Base-by-base conservation (phyloP, 2,329 filamentous ascomycete genomes). In the Fusarium secorum region DNA sequence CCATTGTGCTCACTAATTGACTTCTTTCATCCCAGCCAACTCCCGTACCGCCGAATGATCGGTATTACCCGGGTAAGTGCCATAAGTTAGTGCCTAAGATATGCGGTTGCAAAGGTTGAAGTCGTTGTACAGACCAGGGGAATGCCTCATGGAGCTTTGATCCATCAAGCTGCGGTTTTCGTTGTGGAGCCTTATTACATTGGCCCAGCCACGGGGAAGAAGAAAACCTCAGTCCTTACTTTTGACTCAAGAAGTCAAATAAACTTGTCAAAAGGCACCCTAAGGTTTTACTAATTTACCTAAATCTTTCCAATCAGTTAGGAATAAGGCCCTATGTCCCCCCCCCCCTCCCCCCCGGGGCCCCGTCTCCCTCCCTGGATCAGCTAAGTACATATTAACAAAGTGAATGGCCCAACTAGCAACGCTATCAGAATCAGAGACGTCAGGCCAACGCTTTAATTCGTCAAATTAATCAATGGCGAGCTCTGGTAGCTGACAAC, bases 41-140 rank as follows among this genome's bases (percentile, higher is more conserved):
- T 76, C 72, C 74, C 74, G 74, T 72, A 76, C 74, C 74, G 63
- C 74, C 74, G 74, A 76, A 71, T 63, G 62, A 73, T 74, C 74
- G 74, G 74, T 75, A 76, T 76, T 76, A 76, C 67, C 74, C 74
- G 74, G 74, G 72, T 67, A 68, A 52, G 57, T 62, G 60, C 51
- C 52, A 62, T 33, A 45, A 65, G 56, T 75, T 74, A 63, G 53
- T 75, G 73, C 73, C 73, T 75, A 63, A 75, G 69, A 70, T 67
- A 73, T 75, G 60, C n/a, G 72, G 73, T 65, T 60, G 41, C 45
- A 64, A 33, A 41, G 33, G 20, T 46, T 57, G 41, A 28, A 49
- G 49, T 39, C 24, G 42, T 45, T 18, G 24, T 48, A 49, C 53
- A 65, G 53, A 53, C 52, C 55, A 62, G 56, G 57, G 49, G 46